A percentile compares a stretch with the other conserved stretches of the same genome.
phyloP scores from a whole-genome alignment of 2,329 filamentous ascomycete species.

The Epichloe gansuensis region DNA sequence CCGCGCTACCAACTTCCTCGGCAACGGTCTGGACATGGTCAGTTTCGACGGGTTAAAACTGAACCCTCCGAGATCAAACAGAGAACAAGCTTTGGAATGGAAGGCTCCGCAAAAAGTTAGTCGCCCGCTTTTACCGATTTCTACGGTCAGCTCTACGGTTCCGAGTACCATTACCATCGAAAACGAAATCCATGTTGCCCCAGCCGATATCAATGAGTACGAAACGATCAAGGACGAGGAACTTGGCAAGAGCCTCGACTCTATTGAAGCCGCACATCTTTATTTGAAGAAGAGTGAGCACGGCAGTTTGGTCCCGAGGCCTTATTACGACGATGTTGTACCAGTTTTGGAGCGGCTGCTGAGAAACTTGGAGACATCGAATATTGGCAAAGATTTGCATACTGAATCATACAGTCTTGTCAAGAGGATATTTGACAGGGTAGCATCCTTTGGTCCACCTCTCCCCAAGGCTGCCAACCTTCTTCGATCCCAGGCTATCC shows the following conservation, averaged over 20 bases:
- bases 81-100: not conserved
- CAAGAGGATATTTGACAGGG: slow-evolving; percentile 8
- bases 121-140: not conserved
- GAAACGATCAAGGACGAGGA: not conserved
- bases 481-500: slow-evolving; percentile 10
- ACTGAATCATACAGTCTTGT: slow-evolving; percentile 7
- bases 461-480: slow-evolving; percentile 4
- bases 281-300: slow-evolving; percentile 1
- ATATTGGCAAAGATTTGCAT: not conserved
- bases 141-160: not conserved
- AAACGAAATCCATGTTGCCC: not conserved
- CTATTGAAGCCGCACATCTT: slow-evolving; percentile 1
- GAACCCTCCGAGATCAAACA: not conserved
- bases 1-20: not conserved
- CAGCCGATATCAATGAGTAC: not conserved
- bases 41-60: slow-evolving; percentile 2
- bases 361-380: slow-evolving; percentile 1
- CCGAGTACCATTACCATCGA: not conserved
- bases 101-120: not conserved
- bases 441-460: slow-evolving; percentile 9
- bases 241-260: not conserved
- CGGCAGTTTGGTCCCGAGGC: not conserved
- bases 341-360: slow-evolving; percentile 6
- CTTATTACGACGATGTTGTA: slow-evolving; percentile 6
- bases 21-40: slow-evolving; percentile 2